Base-by-base conservation (phyloP, 805 yeast species). In the Blastobotrys attinorum region DNA sequence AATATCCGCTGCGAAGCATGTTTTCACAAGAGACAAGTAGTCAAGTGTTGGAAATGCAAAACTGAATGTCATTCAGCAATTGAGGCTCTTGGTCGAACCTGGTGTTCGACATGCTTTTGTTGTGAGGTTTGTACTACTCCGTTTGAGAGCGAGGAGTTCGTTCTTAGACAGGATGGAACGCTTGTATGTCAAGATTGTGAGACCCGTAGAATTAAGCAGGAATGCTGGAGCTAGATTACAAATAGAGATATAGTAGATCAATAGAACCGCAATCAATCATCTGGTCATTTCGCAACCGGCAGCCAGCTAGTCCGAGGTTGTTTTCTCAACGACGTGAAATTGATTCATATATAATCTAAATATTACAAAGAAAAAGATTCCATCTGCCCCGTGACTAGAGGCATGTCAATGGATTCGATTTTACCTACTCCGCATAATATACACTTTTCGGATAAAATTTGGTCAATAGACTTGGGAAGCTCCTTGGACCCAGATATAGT, bases 381-480 rank as follows among this genome's bases (percentile, higher is more conserved):
- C 49, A n/a, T n/a, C n/a, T n/a, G n/a, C n/a, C n/a, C n/a, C n/a
- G 33, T 51, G 49, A 47, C 62, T 56, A 86, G 67, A 4, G 80
- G 77, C 41, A 75, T 74, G 54, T 88, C 96, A 42, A 89, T 72
- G 13, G 75, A 71, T 40, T 79, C 82, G 45, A 89, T 79, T 59
- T 75, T 81, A 43, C 76, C 64, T 44, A 84, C 95, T 46, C 86
- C 81, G 61, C 96, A 89, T n/a, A 87, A 62, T 8, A 80, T 73
- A 61, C 97, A 88, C 50, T 78, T 82, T 21, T 73, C 71, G 0
- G 79, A 66, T 16, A 89, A 59, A 15, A 84, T 52, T 1, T 67
- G 63, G 51, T 85, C 90, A 23, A 44, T 45, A 36, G 37, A 52
- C 41, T 46, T 50, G 16, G 47, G 40, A 31, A 39, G 32, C 16